Evolutionary conservation across 495 filamentous ascomycete genomes (phyloP).

Genomic region (Talaromyces adpressus): DNA sequence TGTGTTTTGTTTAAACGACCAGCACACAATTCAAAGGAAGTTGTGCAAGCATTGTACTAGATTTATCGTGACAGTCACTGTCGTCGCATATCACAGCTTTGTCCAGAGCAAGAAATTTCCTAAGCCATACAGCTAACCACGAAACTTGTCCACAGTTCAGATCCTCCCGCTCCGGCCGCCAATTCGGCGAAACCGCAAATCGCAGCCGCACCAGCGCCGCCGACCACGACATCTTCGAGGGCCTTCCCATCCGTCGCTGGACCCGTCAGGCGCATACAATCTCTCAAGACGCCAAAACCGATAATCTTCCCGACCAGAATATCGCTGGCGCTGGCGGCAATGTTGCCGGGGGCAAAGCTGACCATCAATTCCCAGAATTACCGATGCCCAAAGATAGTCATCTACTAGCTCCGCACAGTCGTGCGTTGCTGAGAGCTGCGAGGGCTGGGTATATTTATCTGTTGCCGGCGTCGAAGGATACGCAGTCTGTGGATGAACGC

Average conservation of each 20-base stretch:
- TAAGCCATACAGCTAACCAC: not conserved
- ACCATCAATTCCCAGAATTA: constrained; percentile 40
- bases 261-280: constrained; percentile 63
- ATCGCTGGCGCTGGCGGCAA: constrained; percentile 13
- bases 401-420: constrained; percentile 67
- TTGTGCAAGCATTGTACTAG: too few relatives aligned
- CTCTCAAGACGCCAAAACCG: constrained; percentile 46
- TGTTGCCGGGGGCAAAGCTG: not conserved
- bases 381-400: constrained; percentile 84
- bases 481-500: constrained; percentile 44
- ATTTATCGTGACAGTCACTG: not conserved
- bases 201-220: constrained; percentile 69
- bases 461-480: constrained; percentile 30
- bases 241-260: constrained; percentile 91
- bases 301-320: constrained; percentile 44
- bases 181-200: constrained; percentile 49
- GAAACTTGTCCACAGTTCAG: constrained; percentile 26
- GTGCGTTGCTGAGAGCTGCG: constrained; percentile 78
- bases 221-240: constrained; percentile 94
- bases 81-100: not conserved
- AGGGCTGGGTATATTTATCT: constrained; percentile 66
- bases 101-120: not conserved
- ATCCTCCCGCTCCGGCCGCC: constrained; percentile 38
- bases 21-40: too few relatives aligned
- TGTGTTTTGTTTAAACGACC: too few relatives aligned